phyloP scores from a whole-genome alignment of 805 yeast species.

The Nakazawaea peltata region DNA sequence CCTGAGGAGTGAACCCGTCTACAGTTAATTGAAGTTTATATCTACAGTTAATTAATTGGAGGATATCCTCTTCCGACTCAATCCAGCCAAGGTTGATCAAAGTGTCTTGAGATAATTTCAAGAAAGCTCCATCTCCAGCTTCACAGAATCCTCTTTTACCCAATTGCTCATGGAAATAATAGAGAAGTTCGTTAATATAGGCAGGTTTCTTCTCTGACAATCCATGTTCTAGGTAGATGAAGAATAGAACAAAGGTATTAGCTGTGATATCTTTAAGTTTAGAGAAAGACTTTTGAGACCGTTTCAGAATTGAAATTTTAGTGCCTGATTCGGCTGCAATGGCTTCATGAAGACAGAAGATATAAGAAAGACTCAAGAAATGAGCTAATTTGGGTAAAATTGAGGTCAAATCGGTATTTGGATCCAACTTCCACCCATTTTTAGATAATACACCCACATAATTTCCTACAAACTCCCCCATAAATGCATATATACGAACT shows the following conservation, averaged over 20 bases:
- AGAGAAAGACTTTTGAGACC: slow-evolving; percentile 34
- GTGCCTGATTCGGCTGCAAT: slow-evolving; percentile 29
- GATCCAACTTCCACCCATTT: slow-evolving; percentile 26
- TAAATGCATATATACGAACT: slow-evolving; percentile 43
- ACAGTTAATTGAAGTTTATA: slow-evolving; percentile 59
- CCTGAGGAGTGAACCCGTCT: slow-evolving; percentile 53
- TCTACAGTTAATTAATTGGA: slow-evolving; percentile 73
- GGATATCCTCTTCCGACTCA: slow-evolving; percentile 56
- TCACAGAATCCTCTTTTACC: slow-evolving; percentile 70
- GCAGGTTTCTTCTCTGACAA: slow-evolving; percentile 15
- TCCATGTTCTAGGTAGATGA: slow-evolving; percentile 27
- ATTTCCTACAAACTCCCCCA: slow-evolving; percentile 40
- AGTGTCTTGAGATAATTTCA: slow-evolving; percentile 49
- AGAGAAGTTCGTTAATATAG: slow-evolving; percentile 36
- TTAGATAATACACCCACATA: slow-evolving; percentile 21
- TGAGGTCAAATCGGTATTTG: slow-evolving; percentile 13
- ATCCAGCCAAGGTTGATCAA: slow-evolving; percentile 33
- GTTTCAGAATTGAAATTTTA: slow-evolving; percentile 31
- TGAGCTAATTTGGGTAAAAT: too few species aligned
- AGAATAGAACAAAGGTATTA: slow-evolving; percentile 27
- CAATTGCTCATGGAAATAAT: slow-evolving; percentile 62
- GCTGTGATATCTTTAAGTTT: slow-evolving; percentile 38
- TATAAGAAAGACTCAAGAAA: slow-evolving; percentile 35
- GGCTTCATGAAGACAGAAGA: slow-evolving; percentile 47
- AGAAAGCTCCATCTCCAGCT: slow-evolving; percentile 49